Evolutionary conservation across 768 basidiomycete species (phyloP).

Genomic region (Candolleomyces aberdarensis): DNA sequence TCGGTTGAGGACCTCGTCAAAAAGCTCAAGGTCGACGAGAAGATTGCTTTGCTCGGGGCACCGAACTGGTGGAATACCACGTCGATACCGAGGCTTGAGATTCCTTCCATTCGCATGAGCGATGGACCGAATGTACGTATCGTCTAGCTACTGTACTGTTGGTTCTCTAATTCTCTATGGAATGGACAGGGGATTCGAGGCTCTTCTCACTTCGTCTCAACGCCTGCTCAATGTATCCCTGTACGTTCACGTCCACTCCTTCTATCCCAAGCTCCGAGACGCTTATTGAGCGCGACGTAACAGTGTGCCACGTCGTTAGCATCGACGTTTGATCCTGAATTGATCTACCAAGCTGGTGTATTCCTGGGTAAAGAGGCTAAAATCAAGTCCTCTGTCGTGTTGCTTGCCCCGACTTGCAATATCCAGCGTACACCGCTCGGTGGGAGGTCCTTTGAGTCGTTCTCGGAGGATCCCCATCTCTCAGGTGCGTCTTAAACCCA

Average conservation of each 20-base stretch:
- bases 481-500: constrained; percentile 39
- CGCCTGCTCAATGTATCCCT: constrained; percentile 64
- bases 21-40: constrained; percentile 58
- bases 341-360: constrained; percentile 50
- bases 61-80: constrained; percentile 74
- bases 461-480: constrained; percentile 67
- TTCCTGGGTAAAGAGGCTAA: constrained; percentile 68
- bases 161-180: background rate
- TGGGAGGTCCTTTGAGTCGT: constrained; percentile 66
- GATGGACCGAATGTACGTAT: constrained; percentile 59
- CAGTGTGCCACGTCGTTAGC: constrained; percentile 70
- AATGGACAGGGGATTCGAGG: constrained; percentile 59
- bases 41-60: constrained; percentile 58
- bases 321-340: constrained; percentile 63
- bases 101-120: constrained; percentile 68
- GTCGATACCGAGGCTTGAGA: constrained; percentile 51
- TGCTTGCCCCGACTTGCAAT: constrained; percentile 75
- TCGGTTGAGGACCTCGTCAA: constrained; percentile 49
- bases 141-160: background rate
- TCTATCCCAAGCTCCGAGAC: background rate
- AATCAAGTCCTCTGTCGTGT: constrained; percentile 56
- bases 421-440: constrained; percentile 65
- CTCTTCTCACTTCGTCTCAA: constrained; percentile 60
- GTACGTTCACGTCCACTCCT: constrained; percentile 27
- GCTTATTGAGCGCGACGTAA: constrained; percentile 5